phyloP scores from a whole-genome alignment of 2,329 filamentous ascomycete genomes.

The Penicillium sp. region DNA sequence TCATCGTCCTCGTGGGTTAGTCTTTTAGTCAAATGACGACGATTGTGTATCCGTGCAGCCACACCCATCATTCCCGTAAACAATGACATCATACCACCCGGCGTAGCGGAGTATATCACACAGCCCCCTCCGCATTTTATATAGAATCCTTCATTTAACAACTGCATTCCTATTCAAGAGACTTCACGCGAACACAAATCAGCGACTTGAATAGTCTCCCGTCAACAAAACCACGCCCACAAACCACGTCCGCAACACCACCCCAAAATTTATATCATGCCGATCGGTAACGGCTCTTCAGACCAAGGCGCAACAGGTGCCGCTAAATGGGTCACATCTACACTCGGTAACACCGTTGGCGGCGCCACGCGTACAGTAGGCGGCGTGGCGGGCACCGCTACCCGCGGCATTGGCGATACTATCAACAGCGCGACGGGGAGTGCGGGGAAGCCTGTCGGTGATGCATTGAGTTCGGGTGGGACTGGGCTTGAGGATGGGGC shows the following conservation, averaged over 20 bases:
- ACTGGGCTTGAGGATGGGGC: constrained; percentile 55
- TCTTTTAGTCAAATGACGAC: not conserved
- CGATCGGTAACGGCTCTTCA: constrained; percentile 20
- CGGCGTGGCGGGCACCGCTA: constrained; percentile 55
- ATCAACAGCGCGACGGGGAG: constrained; percentile 55
- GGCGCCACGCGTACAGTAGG: constrained; percentile 55
- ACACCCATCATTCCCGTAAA: constrained; percentile 13
- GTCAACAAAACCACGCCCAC: not conserved
- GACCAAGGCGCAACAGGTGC: constrained; percentile 50
- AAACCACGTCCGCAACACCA: not conserved
- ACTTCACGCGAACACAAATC: not conserved
- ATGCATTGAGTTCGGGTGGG: constrained; percentile 54
- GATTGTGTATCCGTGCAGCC: constrained; percentile 7
- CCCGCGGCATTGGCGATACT: constrained; percentile 58
- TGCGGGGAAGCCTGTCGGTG: constrained; percentile 55
- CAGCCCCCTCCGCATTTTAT: too few species aligned
- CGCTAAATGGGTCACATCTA: constrained; percentile 56
- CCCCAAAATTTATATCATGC: constrained; percentile 7
- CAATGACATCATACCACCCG: constrained; percentile 16
- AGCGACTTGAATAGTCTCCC: not conserved
- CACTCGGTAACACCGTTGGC: constrained; percentile 56
- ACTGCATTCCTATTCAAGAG: not conserved
- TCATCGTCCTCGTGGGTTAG: not conserved
- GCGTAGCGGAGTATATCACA: not conserved
- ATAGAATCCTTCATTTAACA: not conserved